Evolutionary conservation across 768 basidiomycete species (phyloP).

Genomic region (Grammothele lineata): DNA sequence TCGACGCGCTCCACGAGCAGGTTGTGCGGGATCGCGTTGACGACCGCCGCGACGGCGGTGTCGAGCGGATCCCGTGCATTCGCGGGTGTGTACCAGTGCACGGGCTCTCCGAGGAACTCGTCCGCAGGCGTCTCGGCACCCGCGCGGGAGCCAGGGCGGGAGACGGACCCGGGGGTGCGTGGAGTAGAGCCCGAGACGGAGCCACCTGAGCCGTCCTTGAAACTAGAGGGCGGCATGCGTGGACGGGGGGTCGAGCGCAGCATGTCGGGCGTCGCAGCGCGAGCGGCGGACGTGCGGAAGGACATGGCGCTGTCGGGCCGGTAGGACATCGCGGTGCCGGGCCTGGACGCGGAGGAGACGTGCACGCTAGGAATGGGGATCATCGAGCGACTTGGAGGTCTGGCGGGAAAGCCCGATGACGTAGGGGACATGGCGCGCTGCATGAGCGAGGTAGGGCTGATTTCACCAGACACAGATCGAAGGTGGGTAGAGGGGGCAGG

Average conservation of each 20-base stretch:
- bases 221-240: conserved; percentile 67
- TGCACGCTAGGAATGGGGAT: conserved; percentile 77
- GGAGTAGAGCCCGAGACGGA: no score
- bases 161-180: conserved; percentile 56
- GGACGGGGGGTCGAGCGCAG: conserved; percentile 48
- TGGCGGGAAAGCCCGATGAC: conserved; percentile 46
- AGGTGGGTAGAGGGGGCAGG: conserved; percentile 54
- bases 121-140: conserved; percentile 65
- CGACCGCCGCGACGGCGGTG: conserved; percentile 67
- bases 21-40: conserved; percentile 75
- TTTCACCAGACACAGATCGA: conserved; percentile 45
- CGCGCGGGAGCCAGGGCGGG: conserved; percentile 60
- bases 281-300: conserved; percentile 40
- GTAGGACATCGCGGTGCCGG: conserved; percentile 69
- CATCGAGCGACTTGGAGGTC: conserved; percentile 81
- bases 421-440: conserved; percentile 67
- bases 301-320: conserved; percentile 48
- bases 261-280: conserved; percentile 72
- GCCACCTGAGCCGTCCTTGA: conserved; percentile 62
- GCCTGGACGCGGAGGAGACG: conserved; percentile 64
- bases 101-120: conserved; percentile 32
- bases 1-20: conserved; percentile 78
- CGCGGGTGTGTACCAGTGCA: conserved; percentile 60
- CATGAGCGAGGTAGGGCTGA: conserved; percentile 39
- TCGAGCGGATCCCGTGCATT: conserved; percentile 81